phyloP scores from a whole-genome alignment of 441 rosid genomes.

The Adansonia madagascariensis region DNA sequence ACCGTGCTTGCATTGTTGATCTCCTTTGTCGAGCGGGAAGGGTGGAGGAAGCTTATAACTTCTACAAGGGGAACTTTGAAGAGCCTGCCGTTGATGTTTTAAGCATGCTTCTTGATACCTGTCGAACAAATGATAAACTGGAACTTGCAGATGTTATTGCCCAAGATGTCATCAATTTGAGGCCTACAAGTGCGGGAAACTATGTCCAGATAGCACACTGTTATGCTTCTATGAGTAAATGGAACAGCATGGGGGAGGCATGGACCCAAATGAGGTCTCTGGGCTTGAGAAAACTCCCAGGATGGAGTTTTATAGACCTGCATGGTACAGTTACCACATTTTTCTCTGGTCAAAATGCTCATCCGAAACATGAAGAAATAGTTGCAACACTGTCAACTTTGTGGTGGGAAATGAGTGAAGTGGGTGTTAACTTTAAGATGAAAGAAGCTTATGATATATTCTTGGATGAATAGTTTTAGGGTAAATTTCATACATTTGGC shows the following conservation, averaged over 20 bases:
- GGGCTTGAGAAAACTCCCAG: conserved; percentile 55
- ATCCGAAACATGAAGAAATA: conserved; percentile 47
- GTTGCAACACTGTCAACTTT: conserved; percentile 37
- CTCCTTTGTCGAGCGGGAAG: conserved; percentile 61
- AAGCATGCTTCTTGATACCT: conserved; percentile 61
- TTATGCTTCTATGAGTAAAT: conserved; percentile 57
- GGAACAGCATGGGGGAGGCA: conserved; percentile 53
- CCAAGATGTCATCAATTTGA: conserved; percentile 41
- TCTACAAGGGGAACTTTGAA: conserved; percentile 48
- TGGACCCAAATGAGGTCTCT: conserved; percentile 57
- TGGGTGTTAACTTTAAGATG: conserved; percentile 20
- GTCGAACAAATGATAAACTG: conserved; percentile 40
- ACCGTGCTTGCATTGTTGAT: conserved; percentile 62
- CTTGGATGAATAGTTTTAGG: conserved; percentile 5
- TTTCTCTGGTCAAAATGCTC: conserved; percentile 47
- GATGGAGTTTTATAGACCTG: conserved; percentile 60
- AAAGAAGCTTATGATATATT: conserved; percentile 22
- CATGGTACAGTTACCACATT: conserved; percentile 45
- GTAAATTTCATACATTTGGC: neutral
- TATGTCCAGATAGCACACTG: conserved; percentile 55
- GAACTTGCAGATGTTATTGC: conserved; percentile 45
- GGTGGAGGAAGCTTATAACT: conserved; percentile 56
- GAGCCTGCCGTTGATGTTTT: conserved; percentile 47
- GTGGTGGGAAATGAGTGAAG: conserved; percentile 42
- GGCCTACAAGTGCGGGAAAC: conserved; percentile 46